phyloP scores from a whole-genome alignment of 305 asterid species.

The Fraxinus latifolia region DNA sequence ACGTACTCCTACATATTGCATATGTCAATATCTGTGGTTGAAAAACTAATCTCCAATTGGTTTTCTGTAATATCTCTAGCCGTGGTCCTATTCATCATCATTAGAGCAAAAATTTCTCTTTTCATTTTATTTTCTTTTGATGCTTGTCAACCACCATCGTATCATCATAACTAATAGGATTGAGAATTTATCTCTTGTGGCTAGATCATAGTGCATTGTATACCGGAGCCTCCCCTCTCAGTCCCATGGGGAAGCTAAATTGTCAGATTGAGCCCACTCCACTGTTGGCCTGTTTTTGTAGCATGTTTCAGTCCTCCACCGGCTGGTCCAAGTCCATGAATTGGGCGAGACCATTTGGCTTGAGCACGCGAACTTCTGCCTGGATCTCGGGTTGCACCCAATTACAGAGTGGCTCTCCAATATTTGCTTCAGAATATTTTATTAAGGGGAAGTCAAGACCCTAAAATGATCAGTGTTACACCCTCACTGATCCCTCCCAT shows the following conservation, averaged over 20 bases:
- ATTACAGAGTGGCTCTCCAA: neutral
- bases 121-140: neutral
- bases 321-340: neutral
- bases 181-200: neutral
- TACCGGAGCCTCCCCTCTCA: neutral
- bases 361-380: neutral
- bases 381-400: neutral
- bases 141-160: neutral
- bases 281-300: neutral
- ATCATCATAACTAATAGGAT: neutral
- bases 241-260: neutral
- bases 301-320: neutral
- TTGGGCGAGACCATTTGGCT: neutral
- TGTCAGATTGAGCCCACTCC: neutral
- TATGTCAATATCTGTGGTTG: neutral
- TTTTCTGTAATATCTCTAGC: neutral
- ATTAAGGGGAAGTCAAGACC: neutral
- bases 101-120: neutral
- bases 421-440: neutral
- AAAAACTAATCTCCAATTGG: neutral
- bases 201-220: neutral
- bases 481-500: neutral
- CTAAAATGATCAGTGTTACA: neutral
- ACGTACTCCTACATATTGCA: neutral
- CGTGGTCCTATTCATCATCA: neutral